Evolutionary conservation across 768 basidiomycete species (phyloP).

Genomic region (Boletus rubroflammeus): DNA sequence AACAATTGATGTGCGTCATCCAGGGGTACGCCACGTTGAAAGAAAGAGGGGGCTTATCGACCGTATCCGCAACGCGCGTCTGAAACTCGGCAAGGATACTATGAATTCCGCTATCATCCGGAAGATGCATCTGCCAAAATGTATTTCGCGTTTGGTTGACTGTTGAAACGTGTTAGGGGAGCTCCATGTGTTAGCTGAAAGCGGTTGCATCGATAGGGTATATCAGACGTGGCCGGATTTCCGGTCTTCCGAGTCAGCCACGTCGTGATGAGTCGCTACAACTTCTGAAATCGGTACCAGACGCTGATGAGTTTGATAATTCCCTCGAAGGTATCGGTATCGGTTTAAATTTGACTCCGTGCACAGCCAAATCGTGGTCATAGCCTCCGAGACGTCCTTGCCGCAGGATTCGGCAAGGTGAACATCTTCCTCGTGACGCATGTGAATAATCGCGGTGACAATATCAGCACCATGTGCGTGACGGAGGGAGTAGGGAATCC

Average conservation of each 20-base stretch:
- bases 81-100: neutral
- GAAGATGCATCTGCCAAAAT: neutral
- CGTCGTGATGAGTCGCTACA: conserved; percentile 4
- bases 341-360: neutral
- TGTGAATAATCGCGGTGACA: conserved; percentile 11
- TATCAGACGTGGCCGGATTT: too few species aligned
- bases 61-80: neutral
- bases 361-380: conserved; percentile 11
- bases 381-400: conserved; percentile 6
- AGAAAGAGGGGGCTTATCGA: conserved; percentile 1
- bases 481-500: conserved; percentile 1
- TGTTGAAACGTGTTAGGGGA: neutral
- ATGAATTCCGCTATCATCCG: conserved; percentile 7
- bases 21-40: conserved; percentile 3
- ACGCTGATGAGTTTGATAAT: conserved; percentile 6
- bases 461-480: neutral
- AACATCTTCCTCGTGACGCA: conserved; percentile 9
- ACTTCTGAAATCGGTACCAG: conserved; percentile 2
- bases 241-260: neutral
- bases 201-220: neutral
- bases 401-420: neutral
- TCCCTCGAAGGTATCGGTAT: conserved; percentile 3
- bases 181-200: neutral
- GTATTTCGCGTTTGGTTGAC: conserved; percentile 8
- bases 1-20: neutral